These are phyloP conservation scores for Lentinula edodes DNA, from an alignment of 768 basidiomycete species.

Conservation along the genomic window DNA sequence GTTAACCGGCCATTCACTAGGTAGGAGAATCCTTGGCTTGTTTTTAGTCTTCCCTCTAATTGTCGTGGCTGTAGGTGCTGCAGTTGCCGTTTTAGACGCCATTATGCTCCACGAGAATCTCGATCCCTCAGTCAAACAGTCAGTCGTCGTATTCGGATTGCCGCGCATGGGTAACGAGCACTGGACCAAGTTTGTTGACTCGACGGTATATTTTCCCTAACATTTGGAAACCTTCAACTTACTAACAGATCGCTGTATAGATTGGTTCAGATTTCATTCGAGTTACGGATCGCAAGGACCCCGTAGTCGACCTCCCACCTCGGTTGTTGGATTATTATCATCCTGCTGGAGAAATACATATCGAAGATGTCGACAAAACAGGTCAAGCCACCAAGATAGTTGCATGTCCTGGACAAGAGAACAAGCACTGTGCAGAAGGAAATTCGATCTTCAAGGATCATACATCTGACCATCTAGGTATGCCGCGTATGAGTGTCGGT, in stretches of 20 bases:
- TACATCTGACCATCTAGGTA: neutral
- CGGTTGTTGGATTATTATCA: neutral
- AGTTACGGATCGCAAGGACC: neutral
- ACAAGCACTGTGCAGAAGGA: neutral
- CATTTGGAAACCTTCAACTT: neutral
- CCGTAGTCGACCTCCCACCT: neutral
- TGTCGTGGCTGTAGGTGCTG: neutral
- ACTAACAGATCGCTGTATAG: neutral
- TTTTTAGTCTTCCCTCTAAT: neutral
- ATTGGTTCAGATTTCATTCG: neutral
- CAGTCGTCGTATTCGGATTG: neutral
- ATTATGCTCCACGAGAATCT: neutral
- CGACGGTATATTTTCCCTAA: constrained; percentile 6
- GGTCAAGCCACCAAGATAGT: neutral
- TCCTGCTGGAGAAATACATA: neutral
- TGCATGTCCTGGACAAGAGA: neutral
- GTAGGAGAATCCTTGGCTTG: neutral
- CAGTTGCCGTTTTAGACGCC: neutral
- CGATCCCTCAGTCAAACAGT: neutral
- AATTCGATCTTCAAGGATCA: neutral
- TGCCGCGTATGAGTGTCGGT: neutral
- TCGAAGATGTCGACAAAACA: neutral
- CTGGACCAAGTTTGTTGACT: constrained; percentile 8
- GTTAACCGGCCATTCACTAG: neutral
- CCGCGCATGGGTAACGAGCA: constrained; percentile 8